Conservation (phyloP, 2,329 filamentous ascomycete genomes). For the Aspergillus sp. region DNA sequence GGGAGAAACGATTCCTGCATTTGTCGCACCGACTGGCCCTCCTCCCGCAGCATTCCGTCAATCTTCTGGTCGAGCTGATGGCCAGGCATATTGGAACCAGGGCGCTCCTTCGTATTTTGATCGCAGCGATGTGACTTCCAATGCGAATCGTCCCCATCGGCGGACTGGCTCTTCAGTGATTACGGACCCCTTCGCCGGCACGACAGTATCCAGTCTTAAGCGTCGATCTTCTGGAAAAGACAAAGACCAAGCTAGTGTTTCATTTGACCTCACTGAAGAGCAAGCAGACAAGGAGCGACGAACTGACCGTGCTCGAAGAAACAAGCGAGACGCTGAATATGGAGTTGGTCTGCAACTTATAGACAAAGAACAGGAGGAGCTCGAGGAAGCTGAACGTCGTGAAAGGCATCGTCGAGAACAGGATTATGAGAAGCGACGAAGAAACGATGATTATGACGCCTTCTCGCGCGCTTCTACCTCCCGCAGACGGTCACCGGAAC, state of each 20-base stretch:
- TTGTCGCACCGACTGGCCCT: slow-evolving; percentile 37
- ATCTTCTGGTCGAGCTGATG: not conserved
- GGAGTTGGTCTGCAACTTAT: slow-evolving; percentile 21
- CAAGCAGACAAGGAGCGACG: slow-evolving; percentile 47
- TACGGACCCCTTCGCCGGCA: slow-evolving; percentile 22
- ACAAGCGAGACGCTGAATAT: slow-evolving; percentile 14
- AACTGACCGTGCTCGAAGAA: slow-evolving; percentile 19
- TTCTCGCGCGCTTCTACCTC: not conserved
- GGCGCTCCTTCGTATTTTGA: slow-evolving; percentile 6
- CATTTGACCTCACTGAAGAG: slow-evolving; percentile 55
- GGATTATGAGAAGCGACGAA: slow-evolving; percentile 14
- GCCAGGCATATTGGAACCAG: slow-evolving; percentile 3
- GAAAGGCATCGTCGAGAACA: slow-evolving; percentile 13
- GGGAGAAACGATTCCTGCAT: slow-evolving; percentile 33
- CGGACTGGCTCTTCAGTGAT: slow-evolving; percentile 47
- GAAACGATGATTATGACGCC: slow-evolving; percentile 7
- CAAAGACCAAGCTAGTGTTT: slow-evolving; percentile 45
- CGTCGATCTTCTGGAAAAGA: slow-evolving; percentile 23
- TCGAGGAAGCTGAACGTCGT: slow-evolving; percentile 12
- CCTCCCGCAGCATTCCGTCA: slow-evolving; percentile 21
- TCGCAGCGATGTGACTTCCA: slow-evolving; percentile 3
- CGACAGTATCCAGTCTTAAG: slow-evolving; percentile 18
- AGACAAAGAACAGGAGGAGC: slow-evolving; percentile 22
- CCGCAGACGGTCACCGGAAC: not conserved
- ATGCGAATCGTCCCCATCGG: slow-evolving; percentile 15